These are phyloP conservation scores for Mycena floridula DNA, from an alignment of 768 basidiomycete genomes.

Conservation along the genomic window DNA sequence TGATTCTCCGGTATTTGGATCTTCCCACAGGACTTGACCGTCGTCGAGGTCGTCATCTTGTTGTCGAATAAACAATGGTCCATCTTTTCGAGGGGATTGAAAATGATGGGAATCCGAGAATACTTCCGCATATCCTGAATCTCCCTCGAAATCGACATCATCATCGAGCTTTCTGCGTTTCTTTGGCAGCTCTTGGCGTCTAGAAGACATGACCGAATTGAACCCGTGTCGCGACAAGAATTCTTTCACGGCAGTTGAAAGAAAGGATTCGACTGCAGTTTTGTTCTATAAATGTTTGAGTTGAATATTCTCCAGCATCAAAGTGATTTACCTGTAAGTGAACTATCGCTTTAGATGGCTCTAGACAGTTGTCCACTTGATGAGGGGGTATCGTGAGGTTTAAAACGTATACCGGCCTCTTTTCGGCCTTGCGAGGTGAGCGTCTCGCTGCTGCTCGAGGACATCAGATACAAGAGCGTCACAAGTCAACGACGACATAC, in stretches of 20 bases:
- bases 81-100: background rate
- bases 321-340: slow-evolving; percentile 53
- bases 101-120: background rate
- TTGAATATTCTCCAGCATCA: slow-evolving; percentile 5
- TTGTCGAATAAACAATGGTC: background rate
- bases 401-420: slow-evolving; percentile 78
- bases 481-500: slow-evolving; percentile 23
- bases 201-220: slow-evolving; percentile 9
- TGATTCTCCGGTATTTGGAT: slow-evolving; percentile 52
- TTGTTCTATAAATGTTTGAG: slow-evolving; percentile 40
- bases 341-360: slow-evolving; percentile 68
- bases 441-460: slow-evolving; percentile 48
- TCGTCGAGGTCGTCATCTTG: slow-evolving; percentile 23
- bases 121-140: slow-evolving; percentile 29
- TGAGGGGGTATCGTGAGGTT: slow-evolving; percentile 61
- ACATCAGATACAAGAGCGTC: slow-evolving; percentile 9
- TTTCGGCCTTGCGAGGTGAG: slow-evolving; percentile 75
- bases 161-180: slow-evolving; percentile 58
- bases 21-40: slow-evolving; percentile 48
- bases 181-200: slow-evolving; percentile 26
- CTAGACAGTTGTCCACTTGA: slow-evolving; percentile 72
- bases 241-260: slow-evolving; percentile 50
- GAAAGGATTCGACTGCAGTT: slow-evolving; percentile 44
- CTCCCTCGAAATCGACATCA: slow-evolving; percentile 24
- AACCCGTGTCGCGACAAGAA: slow-evolving; percentile 69